A percentile compares a stretch with the other conserved stretches of the same genome.
phyloP scores from a whole-genome alignment of 2,329 filamentous ascomycete species.

The Botrytis medusae region DNA sequence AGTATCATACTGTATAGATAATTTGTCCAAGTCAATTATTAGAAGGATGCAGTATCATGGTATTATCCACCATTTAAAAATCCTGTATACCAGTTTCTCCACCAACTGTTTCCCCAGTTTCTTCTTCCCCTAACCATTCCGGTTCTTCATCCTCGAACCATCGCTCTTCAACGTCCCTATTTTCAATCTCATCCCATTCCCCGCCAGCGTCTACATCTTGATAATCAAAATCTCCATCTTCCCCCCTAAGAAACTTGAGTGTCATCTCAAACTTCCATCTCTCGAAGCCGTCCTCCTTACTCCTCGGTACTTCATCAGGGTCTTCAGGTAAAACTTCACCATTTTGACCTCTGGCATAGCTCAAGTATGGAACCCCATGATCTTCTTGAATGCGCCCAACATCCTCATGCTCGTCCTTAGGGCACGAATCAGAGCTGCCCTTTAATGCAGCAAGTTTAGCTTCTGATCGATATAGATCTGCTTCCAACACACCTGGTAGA shows the following conservation, averaged over 20 bases:
- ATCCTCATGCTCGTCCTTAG: neutral
- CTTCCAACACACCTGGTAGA: constrained; percentile 36
- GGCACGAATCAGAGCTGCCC: constrained; percentile 19
- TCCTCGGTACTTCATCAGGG: constrained; percentile 37
- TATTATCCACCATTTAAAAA: constrained; percentile 31
- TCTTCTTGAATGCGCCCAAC: constrained; percentile 13
- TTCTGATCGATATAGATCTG: constrained; percentile 41
- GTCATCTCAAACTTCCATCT: constrained; percentile 41
- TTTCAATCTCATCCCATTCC: constrained; percentile 39
- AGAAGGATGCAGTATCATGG: neutral
- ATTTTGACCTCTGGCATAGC: constrained; percentile 32
- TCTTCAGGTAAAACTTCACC: constrained; percentile 38
- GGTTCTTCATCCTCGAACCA: constrained; percentile 43
- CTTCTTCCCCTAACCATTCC: constrained; percentile 34
- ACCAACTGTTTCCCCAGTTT: constrained; percentile 24
- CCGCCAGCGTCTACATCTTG: constrained; percentile 37
- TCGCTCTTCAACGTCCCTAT: constrained; percentile 38
- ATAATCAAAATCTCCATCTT: constrained; percentile 41
- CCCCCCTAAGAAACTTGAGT: constrained; percentile 39
- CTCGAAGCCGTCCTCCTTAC: constrained; percentile 39
- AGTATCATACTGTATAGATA: neutral
- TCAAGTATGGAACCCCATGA: constrained; percentile 30
- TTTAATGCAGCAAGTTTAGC: constrained; percentile 39
- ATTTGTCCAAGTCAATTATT: neutral
- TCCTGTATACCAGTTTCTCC: constrained; percentile 42